Evolutionary conservation across 805 yeast genomes (phyloP), one percentile per base, ranked within the genome.

Genomic region (Blastobotrys parvus): DNA sequence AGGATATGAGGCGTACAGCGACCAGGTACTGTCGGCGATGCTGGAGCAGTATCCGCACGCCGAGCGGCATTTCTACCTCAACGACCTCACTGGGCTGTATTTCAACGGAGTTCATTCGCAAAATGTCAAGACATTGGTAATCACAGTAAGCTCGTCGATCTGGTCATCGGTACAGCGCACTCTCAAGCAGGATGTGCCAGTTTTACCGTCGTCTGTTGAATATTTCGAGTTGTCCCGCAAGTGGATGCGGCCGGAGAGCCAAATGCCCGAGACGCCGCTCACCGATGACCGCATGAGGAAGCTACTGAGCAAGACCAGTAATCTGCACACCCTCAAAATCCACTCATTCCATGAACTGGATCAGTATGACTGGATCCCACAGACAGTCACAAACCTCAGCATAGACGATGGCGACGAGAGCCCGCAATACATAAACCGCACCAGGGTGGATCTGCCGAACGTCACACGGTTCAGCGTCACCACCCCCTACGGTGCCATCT

Each of bases 111-210:
- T 32, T 17, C 19, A 32, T 5, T 15, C 35, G 5, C 21, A 17
- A 18, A 13, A 13, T n/a, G 18, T 32, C 8, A 32, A 16, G 21
- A 32, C 19, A 13, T 17, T 32, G 15, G 18, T 17, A 4, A 17
- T 32, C 17, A 16, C 35, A 4, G 35, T 32, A 20, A 32, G 35
- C 20, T 17, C 35, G 20, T 15, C 35, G 20, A 32, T 32, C 13
- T 32, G 35, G 35, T 32, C 35, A 10, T 32, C 35, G 35, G 18
- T 32, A 10, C 19, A 32, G 17, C 35, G 35, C 10, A 32, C 35
- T 5, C 17, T 32, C 20, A 32, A 32, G 11, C 17, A 17, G 13
- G 19, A 32, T 4, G 5, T 4, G 4, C 35, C 35, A 16, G 15
- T 5, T 5, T 10, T 32, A 13, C 35, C 35, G n/a, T 10, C 19